These are phyloP conservation scores for Diaporthe australafricana DNA, from an alignment of 2,329 filamentous ascomycete genomes.

Conservation along the genomic window DNA sequence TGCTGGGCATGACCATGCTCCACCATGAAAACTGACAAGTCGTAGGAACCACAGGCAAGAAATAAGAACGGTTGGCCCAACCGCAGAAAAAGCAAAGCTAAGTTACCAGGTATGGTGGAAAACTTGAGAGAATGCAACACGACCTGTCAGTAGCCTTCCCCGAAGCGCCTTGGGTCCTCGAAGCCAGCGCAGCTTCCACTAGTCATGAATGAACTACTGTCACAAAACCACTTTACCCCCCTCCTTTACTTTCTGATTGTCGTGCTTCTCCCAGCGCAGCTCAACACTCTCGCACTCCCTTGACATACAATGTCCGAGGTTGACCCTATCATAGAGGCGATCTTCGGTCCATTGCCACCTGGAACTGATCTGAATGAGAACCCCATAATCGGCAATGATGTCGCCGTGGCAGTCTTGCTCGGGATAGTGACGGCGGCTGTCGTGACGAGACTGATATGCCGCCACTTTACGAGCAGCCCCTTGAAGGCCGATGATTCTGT, in stretches of 20 bases:
- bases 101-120: too few relatives aligned
- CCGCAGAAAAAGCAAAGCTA: too few relatives aligned
- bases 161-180: not conserved
- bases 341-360: not conserved
- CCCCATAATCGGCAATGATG: not conserved
- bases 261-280: not conserved
- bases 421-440: not conserved
- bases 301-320: not conserved
- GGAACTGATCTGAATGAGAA: not conserved
- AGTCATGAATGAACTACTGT: not conserved
- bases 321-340: not conserved
- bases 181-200: not conserved
- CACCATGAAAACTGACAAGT: not conserved
- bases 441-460: not conserved
- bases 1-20: not conserved
- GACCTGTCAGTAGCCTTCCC: not conserved
- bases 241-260: too few relatives aligned
- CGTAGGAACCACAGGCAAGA: not conserved
- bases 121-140: not conserved
- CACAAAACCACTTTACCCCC: not conserved
- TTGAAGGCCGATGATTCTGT: not conserved
- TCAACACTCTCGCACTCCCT: not conserved
- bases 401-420: constrained; percentile 13
- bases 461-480: not conserved
- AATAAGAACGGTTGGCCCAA: not conserved